phyloP scores from a whole-genome alignment of 176 grass and related monocot genomes.

The Aegilops bicornis region DNA sequence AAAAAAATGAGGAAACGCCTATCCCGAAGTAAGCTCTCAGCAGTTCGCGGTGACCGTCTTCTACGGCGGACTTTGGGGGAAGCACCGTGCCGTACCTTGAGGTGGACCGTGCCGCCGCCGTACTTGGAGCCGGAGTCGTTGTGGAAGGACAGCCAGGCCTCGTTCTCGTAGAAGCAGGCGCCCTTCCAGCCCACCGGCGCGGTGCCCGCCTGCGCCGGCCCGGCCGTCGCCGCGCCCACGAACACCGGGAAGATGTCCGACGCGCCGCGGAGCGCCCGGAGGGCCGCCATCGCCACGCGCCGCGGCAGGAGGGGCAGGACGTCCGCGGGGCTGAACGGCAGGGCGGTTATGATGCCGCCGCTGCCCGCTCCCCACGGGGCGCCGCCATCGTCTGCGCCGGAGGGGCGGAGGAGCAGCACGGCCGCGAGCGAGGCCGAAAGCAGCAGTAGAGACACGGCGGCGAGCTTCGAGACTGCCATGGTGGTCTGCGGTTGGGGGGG shows the following conservation, averaged over 20 bases:
- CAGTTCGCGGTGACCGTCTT: neutral
- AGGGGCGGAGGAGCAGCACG: constrained; percentile 10
- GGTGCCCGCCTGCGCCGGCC: neutral
- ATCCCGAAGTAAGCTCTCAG: neutral
- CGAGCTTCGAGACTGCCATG: constrained; percentile 27
- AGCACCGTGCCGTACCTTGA: constrained; percentile 38
- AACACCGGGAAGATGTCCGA: constrained; percentile 65
- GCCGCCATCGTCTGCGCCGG: neutral
- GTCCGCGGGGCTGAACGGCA: constrained; percentile 55
- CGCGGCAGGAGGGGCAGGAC: constrained; percentile 49
- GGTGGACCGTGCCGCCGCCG: constrained; percentile 60
- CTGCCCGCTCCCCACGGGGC: neutral
- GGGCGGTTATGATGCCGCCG: neutral
- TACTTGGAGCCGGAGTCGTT: constrained; percentile 52
- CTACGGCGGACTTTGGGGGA: neutral
- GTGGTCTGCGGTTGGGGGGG: neutral
- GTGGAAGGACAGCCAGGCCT: constrained; percentile 61
- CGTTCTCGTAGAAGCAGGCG: constrained; percentile 78
- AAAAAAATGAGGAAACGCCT: neutral
- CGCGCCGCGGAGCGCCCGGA: constrained; percentile 33
- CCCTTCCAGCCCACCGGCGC: constrained; percentile 41
- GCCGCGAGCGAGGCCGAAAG: neutral
- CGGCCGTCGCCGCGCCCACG: constrained; percentile 46
- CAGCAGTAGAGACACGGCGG: neutral
- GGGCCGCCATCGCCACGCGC: constrained; percentile 32